These are phyloP conservation scores for Saturnispora diversa DNA, from an alignment of 805 yeast genomes.

Conservation along the genomic window DNA sequence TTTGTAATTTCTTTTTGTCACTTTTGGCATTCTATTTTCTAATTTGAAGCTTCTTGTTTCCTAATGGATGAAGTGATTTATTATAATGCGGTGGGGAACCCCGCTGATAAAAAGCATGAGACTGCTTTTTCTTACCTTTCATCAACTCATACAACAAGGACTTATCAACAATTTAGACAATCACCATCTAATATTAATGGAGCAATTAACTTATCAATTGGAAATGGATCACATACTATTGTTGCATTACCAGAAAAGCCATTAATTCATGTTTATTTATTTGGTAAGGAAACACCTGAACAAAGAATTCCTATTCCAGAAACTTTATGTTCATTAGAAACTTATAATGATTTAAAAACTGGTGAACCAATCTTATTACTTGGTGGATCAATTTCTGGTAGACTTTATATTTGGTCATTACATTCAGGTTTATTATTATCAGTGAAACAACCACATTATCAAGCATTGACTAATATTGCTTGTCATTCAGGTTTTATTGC, in stretches of 20 bases:
- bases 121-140: conserved; percentile 33
- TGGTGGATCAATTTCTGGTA: conserved; percentile 71
- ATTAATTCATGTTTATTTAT: conserved; percentile 59
- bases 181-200: conserved; percentile 42
- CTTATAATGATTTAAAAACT: conserved; percentile 16
- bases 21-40: too few species aligned
- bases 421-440: conserved; percentile 63
- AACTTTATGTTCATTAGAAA: conserved; percentile 49
- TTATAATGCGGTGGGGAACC: conserved; percentile 39
- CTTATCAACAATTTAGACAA: conserved; percentile 43
- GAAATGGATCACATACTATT: conserved; percentile 46
- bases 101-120: conserved; percentile 32
- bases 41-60: neutral
- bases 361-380: conserved; percentile 46
- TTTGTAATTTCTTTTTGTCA: too few species aligned
- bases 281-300: conserved; percentile 64
- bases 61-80: conserved; percentile 45
- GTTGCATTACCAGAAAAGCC: conserved; percentile 68
- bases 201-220: conserved; percentile 38
- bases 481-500: conserved; percentile 60
- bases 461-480: conserved; percentile 51
- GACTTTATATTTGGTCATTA: conserved; percentile 78
- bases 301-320: conserved; percentile 84
- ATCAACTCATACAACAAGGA: conserved; percentile 41
- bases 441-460: conserved; percentile 81